Percentiles rank a stretch among this genome's conserved stretches.
Conservation (phyloP, 202 grass and related monocot genomes). For the Tripidium arundinaceum region DNA sequence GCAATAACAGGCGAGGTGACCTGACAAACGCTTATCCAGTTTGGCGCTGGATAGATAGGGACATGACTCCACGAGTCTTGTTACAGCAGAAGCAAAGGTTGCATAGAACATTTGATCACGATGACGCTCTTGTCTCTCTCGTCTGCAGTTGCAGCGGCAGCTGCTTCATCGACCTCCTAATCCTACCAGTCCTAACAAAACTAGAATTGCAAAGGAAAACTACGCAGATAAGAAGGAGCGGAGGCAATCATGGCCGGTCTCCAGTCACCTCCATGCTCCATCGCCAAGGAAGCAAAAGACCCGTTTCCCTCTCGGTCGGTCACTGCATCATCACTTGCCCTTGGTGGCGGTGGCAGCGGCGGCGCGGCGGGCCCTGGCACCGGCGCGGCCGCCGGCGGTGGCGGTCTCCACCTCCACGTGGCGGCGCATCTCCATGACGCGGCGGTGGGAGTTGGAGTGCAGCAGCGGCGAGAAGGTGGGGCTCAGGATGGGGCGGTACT, state of each 20-base stretch:
- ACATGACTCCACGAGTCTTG: background rate
- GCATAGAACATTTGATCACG: slow-evolving; percentile 8
- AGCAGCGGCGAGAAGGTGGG: slow-evolving; percentile 81
- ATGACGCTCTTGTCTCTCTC: background rate
- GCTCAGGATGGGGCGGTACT: slow-evolving; percentile 88
- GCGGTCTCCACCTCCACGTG: slow-evolving; percentile 34
- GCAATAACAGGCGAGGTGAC: background rate
- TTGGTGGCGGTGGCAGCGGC: background rate
- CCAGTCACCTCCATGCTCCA: slow-evolving; percentile 19
- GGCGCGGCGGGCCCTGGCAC: slow-evolving; percentile 24
- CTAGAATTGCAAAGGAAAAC: slow-evolving; percentile 7
- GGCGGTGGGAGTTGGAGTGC: slow-evolving; percentile 99
- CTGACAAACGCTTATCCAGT: slow-evolving; percentile 8
- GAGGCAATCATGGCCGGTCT: slow-evolving; percentile 27
- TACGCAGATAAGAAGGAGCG: slow-evolving; percentile 14
- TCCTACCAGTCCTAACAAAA: slow-evolving; percentile 30
- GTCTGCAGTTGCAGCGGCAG: background rate
- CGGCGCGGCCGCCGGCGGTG: background rate
- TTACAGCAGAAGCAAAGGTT: slow-evolving; percentile 12
- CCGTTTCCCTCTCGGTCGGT: background rate
- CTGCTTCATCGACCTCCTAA: slow-evolving; percentile 17
- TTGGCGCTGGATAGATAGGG: background rate
- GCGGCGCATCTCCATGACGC: slow-evolving; percentile 81
- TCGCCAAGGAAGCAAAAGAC: background rate
- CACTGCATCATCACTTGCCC: background rate